Conservation (phyloP, 352 stramenopile genomes). For the Globisporangium heterothallicum region DNA sequence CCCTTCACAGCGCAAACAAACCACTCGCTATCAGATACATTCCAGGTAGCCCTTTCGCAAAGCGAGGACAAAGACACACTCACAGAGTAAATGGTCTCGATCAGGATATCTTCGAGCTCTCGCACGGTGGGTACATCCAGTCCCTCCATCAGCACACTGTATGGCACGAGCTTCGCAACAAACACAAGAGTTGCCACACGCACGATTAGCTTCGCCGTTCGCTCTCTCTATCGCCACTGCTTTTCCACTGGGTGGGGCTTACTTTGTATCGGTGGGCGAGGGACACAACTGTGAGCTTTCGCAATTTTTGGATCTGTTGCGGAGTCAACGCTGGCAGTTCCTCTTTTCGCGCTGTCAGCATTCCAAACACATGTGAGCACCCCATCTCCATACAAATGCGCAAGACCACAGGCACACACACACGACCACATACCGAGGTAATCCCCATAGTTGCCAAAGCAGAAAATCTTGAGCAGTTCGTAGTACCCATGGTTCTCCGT, state of each 20-base stretch:
- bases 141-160: constrained; percentile 69
- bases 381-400: neutral
- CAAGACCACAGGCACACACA: neutral
- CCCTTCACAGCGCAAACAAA: constrained; percentile 32
- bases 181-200: neutral
- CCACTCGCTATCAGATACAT: neutral
- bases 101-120: constrained; percentile 90
- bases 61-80: neutral
- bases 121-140: constrained; percentile 77
- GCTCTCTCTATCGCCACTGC: neutral
- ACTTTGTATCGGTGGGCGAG: constrained; percentile 83
- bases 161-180: constrained; percentile 62
- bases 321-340: constrained; percentile 61
- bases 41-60: neutral
- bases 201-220: neutral
- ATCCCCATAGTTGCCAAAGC: constrained; percentile 84
- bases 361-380: neutral
- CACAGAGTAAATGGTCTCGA: constrained; percentile 92
- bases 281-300: constrained; percentile 86
- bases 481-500: constrained; percentile 77
- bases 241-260: too few species aligned
- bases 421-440: constrained; percentile 54
- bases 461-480: constrained; percentile 86
- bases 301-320: constrained; percentile 78
- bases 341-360: constrained; percentile 40